These are phyloP conservation scores for Chaetomiaceae sp. DNA, from an alignment of 2,329 filamentous ascomycete genomes.

Conservation along the genomic window DNA sequence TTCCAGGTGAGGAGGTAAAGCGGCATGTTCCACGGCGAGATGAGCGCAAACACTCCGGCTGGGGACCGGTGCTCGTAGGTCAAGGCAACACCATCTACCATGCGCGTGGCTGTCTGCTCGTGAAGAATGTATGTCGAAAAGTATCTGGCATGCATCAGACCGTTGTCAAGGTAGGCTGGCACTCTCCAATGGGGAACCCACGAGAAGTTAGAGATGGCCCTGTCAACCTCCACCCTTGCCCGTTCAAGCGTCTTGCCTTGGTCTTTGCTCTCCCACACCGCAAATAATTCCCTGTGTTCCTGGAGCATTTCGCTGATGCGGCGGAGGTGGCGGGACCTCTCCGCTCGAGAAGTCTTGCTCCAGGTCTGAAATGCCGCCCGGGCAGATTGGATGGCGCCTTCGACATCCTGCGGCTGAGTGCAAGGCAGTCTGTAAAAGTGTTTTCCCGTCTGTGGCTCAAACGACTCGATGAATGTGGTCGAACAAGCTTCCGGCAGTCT, in stretches of 20 bases:
- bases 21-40: slow-evolving; percentile 34
- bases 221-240: slow-evolving; percentile 29
- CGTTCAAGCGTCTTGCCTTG: slow-evolving; percentile 31
- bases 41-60: slow-evolving; percentile 30
- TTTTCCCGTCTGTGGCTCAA: slow-evolving; percentile 28
- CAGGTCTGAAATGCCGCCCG: slow-evolving; percentile 26
- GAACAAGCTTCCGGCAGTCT: slow-evolving; percentile 12
- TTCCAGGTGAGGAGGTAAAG: slow-evolving; percentile 33
- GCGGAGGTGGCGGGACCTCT: slow-evolving; percentile 25
- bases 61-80: slow-evolving; percentile 32
- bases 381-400: slow-evolving; percentile 23
- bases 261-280: slow-evolving; percentile 33
- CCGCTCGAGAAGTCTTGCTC: slow-evolving; percentile 25
- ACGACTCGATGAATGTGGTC: slow-evolving; percentile 23
- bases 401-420: slow-evolving; percentile 23
- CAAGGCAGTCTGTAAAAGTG: slow-evolving; percentile 24
- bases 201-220: slow-evolving; percentile 31
- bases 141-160: slow-evolving; percentile 21
- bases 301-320: slow-evolving; percentile 25
- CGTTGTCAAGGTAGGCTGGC: too few species aligned
- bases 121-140: slow-evolving; percentile 32
- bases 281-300: slow-evolving; percentile 29
- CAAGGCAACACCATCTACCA: slow-evolving; percentile 28
- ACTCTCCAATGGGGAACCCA: slow-evolving; percentile 14
- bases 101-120: slow-evolving; percentile 27